Conservation (phyloP, 768 basidiomycete genomes). For the Coprinellus aureogranulatus region DNA sequence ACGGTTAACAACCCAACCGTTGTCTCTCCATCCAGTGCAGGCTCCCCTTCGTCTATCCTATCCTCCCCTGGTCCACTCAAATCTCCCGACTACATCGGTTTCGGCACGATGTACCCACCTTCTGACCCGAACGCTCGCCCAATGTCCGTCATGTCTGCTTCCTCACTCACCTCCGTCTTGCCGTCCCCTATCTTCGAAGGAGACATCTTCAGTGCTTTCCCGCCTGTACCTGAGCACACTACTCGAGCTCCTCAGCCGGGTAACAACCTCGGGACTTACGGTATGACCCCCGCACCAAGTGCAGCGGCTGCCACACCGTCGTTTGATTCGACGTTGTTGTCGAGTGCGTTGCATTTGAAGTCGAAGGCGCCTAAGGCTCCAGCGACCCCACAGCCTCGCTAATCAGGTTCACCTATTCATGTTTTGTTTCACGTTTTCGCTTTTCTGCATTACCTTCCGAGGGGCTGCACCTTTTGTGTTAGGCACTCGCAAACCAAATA, state of each 20-base stretch:
- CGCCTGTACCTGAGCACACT: slow-evolving; percentile 61
- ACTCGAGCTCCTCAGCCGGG: slow-evolving; percentile 8
- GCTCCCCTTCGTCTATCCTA: slow-evolving; percentile 11
- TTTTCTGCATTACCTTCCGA: background rate
- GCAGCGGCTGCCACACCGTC: slow-evolving; percentile 15
- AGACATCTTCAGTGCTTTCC: slow-evolving; percentile 69
- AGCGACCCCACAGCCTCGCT: background rate
- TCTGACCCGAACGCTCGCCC: slow-evolving; percentile 26
- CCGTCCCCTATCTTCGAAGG: slow-evolving; percentile 53
- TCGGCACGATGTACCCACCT: background rate
- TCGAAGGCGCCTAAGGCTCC: background rate
- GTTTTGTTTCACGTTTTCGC: background rate
- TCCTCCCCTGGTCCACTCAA: slow-evolving; percentile 5
- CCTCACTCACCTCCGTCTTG: slow-evolving; percentile 36
- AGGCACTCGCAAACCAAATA: too few relatives aligned
- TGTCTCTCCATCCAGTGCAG: slow-evolving; percentile 1
- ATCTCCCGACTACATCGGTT: slow-evolving; percentile 1
- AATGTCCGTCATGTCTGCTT: slow-evolving; percentile 47
- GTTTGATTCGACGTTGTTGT: slow-evolving; percentile 43
- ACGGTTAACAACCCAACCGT: slow-evolving; percentile 11
- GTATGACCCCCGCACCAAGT: background rate
- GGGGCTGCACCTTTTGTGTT: too few relatives aligned
- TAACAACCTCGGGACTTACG: background rate
- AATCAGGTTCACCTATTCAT: too few relatives aligned
- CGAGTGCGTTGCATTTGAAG: slow-evolving; percentile 46